phyloP scores from a whole-genome alignment of 1,284 basidiomycete genomes.

The Inonotus hispidus region DNA sequence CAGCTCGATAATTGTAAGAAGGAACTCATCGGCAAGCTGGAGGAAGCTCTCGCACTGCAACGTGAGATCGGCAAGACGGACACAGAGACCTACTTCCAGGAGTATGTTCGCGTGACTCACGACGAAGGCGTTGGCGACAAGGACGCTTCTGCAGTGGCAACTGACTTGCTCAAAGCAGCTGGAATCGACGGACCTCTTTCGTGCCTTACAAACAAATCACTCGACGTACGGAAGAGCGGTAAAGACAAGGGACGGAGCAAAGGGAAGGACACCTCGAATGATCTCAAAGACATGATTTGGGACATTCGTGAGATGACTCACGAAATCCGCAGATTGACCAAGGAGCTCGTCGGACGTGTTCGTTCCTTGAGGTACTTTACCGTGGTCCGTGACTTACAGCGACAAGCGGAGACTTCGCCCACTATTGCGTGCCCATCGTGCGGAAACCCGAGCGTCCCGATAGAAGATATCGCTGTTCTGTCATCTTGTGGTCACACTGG shows the following conservation, averaged over 20 bases:
- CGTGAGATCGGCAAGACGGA: constrained; percentile 56
- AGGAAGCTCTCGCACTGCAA: constrained; percentile 61
- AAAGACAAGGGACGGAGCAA: constrained; percentile 35
- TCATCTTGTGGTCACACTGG: constrained; percentile 90
- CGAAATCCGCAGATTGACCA: constrained; percentile 74
- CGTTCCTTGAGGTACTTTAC: constrained; percentile 88
- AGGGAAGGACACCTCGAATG: constrained; percentile 45
- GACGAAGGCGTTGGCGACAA: constrained; percentile 70
- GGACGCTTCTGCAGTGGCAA: constrained; percentile 62
- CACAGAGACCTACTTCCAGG: constrained; percentile 74
- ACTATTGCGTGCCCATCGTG: constrained; percentile 62
- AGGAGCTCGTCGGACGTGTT: constrained; percentile 84
- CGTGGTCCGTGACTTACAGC: constrained; percentile 84
- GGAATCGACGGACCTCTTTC: constrained; percentile 38
- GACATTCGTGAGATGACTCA: constrained; percentile 83
- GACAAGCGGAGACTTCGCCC: constrained; percentile 52
- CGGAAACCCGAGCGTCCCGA: constrained; percentile 46
- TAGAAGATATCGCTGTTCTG: constrained; percentile 73
- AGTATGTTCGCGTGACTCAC: constrained; percentile 63
- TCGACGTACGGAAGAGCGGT: constrained; percentile 30
- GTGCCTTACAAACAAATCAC: constrained; percentile 25
- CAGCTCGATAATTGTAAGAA: constrained; percentile 78
- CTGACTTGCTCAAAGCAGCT: constrained; percentile 57
- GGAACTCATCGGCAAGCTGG: constrained; percentile 66
- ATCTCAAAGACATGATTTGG: constrained; percentile 64